Conservation (phyloP, 768 basidiomycete species). For the Ramaria sp. region DNA sequence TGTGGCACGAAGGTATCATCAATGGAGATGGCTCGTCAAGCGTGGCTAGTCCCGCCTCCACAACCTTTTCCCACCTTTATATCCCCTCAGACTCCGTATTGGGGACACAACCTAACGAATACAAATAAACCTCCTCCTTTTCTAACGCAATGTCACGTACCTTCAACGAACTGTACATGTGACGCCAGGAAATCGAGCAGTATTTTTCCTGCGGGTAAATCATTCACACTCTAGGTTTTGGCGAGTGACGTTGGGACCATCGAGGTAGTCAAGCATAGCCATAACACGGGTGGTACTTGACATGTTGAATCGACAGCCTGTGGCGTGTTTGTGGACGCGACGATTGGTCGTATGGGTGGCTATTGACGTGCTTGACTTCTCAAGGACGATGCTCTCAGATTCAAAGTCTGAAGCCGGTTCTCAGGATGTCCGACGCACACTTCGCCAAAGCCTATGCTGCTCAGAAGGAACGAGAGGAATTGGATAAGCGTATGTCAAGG, state of each 20-base stretch:
- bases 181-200: slow-evolving; percentile 25
- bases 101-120: neutral
- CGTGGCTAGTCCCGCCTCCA: neutral
- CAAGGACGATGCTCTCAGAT: slow-evolving; percentile 24
- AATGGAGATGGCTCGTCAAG: neutral
- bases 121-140: neutral
- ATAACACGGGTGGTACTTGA: neutral
- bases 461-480: slow-evolving; percentile 79
- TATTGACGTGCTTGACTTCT: neutral
- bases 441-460: slow-evolving; percentile 77
- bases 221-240: slow-evolving; percentile 23
- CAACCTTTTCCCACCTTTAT: neutral
- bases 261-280: slow-evolving; percentile 14
- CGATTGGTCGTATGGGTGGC: neutral
- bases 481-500: slow-evolving; percentile 51
- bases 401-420: slow-evolving; percentile 32
- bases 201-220: slow-evolving; percentile 22
- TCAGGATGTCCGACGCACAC: slow-evolving; percentile 41
- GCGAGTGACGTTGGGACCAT: slow-evolving; percentile 20
- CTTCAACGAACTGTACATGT: slow-evolving; percentile 14
- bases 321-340: neutral
- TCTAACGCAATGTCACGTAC: slow-evolving; percentile 6
- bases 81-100: neutral
- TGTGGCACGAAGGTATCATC: neutral
- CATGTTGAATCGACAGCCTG: no score